Base-by-base conservation (phyloP, 306 rosid genomes). In the Pyrus pyrifolia region DNA sequence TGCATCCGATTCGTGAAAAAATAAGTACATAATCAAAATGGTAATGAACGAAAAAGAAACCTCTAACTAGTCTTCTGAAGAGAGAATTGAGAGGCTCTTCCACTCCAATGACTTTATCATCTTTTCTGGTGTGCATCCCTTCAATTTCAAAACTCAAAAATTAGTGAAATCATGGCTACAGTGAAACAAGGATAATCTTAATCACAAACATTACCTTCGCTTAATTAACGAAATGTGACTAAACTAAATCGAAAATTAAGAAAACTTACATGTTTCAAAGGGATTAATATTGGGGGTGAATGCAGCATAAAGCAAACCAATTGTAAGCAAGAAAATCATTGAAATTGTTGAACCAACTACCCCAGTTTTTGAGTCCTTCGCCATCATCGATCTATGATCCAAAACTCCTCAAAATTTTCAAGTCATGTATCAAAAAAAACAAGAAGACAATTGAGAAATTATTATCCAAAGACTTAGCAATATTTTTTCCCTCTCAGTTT, bases 51-150 rank as follows among this genome's bases (percentile, higher is more conserved):
- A 40, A 40, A 9, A 40, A 9, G 45, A 40, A 40, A 83, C 86
- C 86, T 83, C 70, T 79, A 22, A 80, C 81, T 76, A 80, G 69
- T 68, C 86, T 83, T 72, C 61, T 68, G 15, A 80, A 38, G 8
- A 51, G 53, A 71, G 72, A 67, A 4, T 80, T n/a, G 19, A 49
- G 78, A 68, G 78, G 42, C 58, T 80, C 60, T 61, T 42, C 67
- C 33, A 61, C 51, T 49, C 51, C 52, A 58, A 59, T 9, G 59
- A 29, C 57, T 35, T 35, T 19, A 17, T 75, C 35, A 52, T 59
- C 59, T 19, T 40, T 58, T 74, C 59, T 65, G 30, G 51, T 14
- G 40, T 60, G 40, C 80, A 29, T 76, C 81, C 83, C 83, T 83
- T 61, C 64, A 68, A 49, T 49, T 55, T 17, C n/a, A 23, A 40